These are phyloP conservation scores for Cardamine chenopodiifolia DNA, from an alignment of 345 rosid species.

Conservation along the genomic window DNA sequence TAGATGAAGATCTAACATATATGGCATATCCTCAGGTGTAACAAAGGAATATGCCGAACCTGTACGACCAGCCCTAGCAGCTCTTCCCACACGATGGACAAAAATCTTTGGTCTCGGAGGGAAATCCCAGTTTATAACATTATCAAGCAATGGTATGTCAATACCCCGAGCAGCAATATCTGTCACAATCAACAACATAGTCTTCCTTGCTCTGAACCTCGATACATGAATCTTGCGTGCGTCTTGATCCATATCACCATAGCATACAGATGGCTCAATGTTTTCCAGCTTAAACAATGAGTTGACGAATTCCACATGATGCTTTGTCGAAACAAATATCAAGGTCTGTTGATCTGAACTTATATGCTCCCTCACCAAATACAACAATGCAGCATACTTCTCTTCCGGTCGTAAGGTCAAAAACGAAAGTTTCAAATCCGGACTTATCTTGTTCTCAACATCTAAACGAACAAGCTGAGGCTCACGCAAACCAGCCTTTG, in stretches of 20 bases:
- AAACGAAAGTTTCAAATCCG: conserved; percentile 70
- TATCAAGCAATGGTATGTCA: conserved; percentile 94
- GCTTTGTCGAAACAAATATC: conserved; percentile 94
- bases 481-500: conserved; percentile 88
- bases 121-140: conserved; percentile 97
- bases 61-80: conserved; percentile 92
- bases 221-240: conserved; percentile 92
- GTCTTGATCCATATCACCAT: conserved; percentile 98
- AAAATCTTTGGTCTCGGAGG: conserved; percentile 94
- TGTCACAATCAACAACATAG: conserved; percentile 88
- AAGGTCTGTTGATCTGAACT: conserved; percentile 73
- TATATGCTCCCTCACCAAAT: conserved; percentile 84
- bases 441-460: conserved; percentile 90
- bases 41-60: conserved; percentile 91
- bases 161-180: conserved; percentile 99
- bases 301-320: conserved; percentile 95
- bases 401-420: conserved; percentile 87
- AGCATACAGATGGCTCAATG: conserved; percentile 84
- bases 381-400: conserved; percentile 78
- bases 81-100: conserved; percentile 96
- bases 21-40: conserved; percentile 90
- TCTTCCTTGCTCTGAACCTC: conserved; percentile 81
- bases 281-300: conserved; percentile 76
- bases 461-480: conserved; percentile 95
- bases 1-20: conserved; percentile 87